These are phyloP conservation scores for Aspergillus ostianus DNA, from an alignment of 495 filamentous ascomycete species.

Conservation along the genomic window DNA sequence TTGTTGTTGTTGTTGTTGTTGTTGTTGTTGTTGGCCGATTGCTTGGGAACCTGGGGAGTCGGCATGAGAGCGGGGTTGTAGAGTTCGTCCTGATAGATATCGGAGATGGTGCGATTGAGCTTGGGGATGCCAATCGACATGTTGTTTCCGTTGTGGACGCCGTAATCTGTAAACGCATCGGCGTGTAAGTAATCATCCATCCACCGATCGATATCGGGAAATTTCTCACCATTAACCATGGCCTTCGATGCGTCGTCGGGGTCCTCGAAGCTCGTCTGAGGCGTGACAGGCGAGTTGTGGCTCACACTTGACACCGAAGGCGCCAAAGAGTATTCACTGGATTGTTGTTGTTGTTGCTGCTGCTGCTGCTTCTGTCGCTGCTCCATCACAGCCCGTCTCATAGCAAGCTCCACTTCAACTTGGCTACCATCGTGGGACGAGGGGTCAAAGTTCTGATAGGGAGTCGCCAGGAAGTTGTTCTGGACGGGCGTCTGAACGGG, in stretches of 20 bases:
- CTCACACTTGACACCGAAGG: constrained; percentile 57
- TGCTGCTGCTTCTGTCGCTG: constrained; percentile 41
- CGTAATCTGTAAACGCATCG: constrained; percentile 50
- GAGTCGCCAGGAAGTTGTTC: constrained; percentile 41
- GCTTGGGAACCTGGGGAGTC: constrained; percentile 44
- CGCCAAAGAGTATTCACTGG: constrained; percentile 46
- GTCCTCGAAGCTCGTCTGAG: constrained; percentile 52
- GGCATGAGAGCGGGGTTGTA: constrained; percentile 68
- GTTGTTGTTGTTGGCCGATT: constrained; percentile 8
- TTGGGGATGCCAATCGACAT: constrained; percentile 62
- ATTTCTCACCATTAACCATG: constrained; percentile 52
- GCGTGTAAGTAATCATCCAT: constrained; percentile 61
- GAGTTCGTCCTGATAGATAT: constrained; percentile 80
- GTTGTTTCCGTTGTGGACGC: constrained; percentile 25
- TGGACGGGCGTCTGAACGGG: constrained; percentile 46
- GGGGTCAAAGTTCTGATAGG: constrained; percentile 49
- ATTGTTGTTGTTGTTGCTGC: constrained; percentile 27
- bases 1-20: too few species aligned
- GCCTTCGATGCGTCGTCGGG: constrained; percentile 49
- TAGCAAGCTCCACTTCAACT: constrained; percentile 48
- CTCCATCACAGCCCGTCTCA: constrained; percentile 56
- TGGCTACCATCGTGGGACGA: constrained; percentile 40
- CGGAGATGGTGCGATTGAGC: constrained; percentile 80
- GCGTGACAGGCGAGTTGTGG: constrained; percentile 57
- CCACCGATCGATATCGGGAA: constrained; percentile 47